Base-by-base conservation (phyloP, 106 monocot species). In the Hemerocallis citrina region DNA sequence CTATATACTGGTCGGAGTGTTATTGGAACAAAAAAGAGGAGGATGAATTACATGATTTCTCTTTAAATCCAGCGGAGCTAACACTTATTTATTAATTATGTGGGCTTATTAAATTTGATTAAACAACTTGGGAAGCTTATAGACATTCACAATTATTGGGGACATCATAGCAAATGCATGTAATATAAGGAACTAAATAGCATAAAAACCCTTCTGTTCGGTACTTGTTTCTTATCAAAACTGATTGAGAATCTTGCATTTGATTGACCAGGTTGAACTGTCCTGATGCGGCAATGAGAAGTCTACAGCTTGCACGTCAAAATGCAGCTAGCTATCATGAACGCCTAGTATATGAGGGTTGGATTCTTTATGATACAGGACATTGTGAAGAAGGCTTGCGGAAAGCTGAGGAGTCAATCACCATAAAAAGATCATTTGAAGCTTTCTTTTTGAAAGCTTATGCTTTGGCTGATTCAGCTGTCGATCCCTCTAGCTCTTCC, bases 391-490 rank as follows among this genome's bases (percentile, higher is more conserved):
- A 92, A 72, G 98, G 86, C 2, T 62, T 99, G 12, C 64, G 58
- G 14, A 99, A 99, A 73, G 88, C 92, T 25, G 92, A 99, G 76
- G 74, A 88, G 57, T 99, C 98, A 2, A 99, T 99, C 51, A 59
- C 75, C 16, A 71, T 92, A 44, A 87, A 99, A 46, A 85, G 98
- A 55, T 99, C 98, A 47, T 99, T 99, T 76, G 98, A 99, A 69
- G 98, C 92, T 32, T 99, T 99, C 82, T 99, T 99, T 72, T 40
- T 99, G 62, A 99, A 99, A 76, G 98, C 98, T 0, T 99, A 99
- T 67, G 98, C 84, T 38, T 69, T 99, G 72, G 98, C 92, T n/a
- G 98, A 99, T 78, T 92, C 98, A 13, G 79, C 77, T 57, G 52
- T 66, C 27, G 92, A 88, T 62, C 72, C 79, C 33, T 85, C 85